Evolutionary conservation across 805 yeast genomes (phyloP), one percentile per base, ranked within the genome.

Genomic region (Candida odintsovae): DNA sequence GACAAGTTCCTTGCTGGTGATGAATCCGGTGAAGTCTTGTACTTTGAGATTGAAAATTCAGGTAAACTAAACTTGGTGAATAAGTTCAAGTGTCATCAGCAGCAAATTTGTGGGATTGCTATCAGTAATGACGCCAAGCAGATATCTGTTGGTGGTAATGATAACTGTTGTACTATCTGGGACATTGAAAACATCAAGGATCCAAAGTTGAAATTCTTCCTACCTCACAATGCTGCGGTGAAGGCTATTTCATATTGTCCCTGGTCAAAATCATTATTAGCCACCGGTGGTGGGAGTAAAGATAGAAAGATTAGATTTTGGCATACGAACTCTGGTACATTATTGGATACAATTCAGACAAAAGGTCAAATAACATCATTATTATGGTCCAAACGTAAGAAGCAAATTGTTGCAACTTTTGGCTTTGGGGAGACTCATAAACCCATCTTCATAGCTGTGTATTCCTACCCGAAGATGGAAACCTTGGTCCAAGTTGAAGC

Each of bases 221-320:
- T 90, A 43, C 77, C 73, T 1, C 97, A 90, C 57, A 67, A 70
- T 3, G 95, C 96, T 1, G 97, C 97, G 0, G 90, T 90, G 0
- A 90, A 90, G 56, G 97, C 96, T 0, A 69, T 90, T 40, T 85
- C 92, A 4, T 90, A 78, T 56, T 90, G 97, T 60, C 97, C 97
- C 0, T 90, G 97, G 97, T 75, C 88, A 18, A 79, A 79, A 13
- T 73, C 84, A 2, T 65, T 90, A 9, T 62, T 90, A 31, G 97
- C 92, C 1, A 89, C 97, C 0, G 97, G 97, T 0, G 97, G 94
- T 3, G 97, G 97, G 0, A 78, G 83, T 19, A 82, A 80, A 55
- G 97, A 90, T 61, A 69, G 90, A 43, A 75, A 75, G n/a, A 77
- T 90, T 9, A 64, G 90, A 48, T 88, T 89, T 61, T 90, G 97